These are phyloP conservation scores for Penium margaritaceum DNA, from an alignment of 139 green algal species.

Conservation along the genomic window DNA sequence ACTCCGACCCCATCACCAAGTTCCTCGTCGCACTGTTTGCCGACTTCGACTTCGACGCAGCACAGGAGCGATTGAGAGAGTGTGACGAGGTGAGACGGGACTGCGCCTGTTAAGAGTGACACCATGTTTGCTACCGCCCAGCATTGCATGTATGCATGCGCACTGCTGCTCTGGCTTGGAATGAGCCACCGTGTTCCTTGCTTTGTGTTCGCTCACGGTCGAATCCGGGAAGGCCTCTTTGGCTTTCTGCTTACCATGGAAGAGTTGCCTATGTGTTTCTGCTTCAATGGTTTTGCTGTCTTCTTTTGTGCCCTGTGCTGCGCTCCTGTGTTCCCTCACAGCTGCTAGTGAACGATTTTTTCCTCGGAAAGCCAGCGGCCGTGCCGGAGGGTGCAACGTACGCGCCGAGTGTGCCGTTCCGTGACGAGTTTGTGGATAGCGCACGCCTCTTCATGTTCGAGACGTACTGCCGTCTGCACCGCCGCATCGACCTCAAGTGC, in stretches of 20 bases:
- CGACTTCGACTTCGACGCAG: slow-evolving; percentile 92
- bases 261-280: too few species aligned
- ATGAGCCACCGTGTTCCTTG: too few species aligned
- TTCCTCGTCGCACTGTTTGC: slow-evolving; percentile 89
- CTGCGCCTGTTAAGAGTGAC: too few species aligned
- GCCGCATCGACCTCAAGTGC: slow-evolving; percentile 78
- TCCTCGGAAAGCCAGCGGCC: slow-evolving; percentile 69
- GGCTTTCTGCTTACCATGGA: too few species aligned
- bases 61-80: slow-evolving; percentile 80
- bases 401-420: slow-evolving; percentile 61
- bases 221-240: too few species aligned
- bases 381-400: slow-evolving; percentile 92
- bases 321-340: not conserved
- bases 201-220: too few species aligned
- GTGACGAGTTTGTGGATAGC: slow-evolving; percentile 87
- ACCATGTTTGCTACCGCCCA: too few species aligned
- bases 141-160: too few species aligned
- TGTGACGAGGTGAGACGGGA: slow-evolving; percentile 68
- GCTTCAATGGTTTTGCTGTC: too few species aligned
- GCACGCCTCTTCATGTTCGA: slow-evolving; percentile 95
- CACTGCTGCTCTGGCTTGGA: too few species aligned
- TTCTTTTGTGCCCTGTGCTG: not conserved
- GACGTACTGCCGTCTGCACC: slow-evolving; percentile 83
- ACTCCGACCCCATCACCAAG: slow-evolving; percentile 73
- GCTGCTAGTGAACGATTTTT: slow-evolving; percentile 85